These are phyloP conservation scores for Magnaporthiopsis rhizophila DNA, from an alignment of 2,329 filamentous ascomycete species.

Conservation along the genomic window DNA sequence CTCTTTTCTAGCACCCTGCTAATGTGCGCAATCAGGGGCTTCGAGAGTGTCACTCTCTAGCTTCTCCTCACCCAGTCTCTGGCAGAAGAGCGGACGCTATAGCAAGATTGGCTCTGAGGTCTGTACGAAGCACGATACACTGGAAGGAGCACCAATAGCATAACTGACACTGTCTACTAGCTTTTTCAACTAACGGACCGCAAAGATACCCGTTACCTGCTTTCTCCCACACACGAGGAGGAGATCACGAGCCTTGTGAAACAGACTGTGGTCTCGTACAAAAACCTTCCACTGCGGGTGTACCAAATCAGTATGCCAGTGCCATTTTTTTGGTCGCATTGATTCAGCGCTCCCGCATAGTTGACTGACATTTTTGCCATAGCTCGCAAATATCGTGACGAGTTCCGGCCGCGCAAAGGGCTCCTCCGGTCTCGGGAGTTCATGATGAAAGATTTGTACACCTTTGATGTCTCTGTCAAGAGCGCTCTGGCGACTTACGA, in stretches of 20 bases:
- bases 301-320: constrained; percentile 74
- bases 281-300: constrained; percentile 73
- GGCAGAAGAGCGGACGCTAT: constrained; percentile 78
- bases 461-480: constrained; percentile 65
- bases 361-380: constrained; percentile 3
- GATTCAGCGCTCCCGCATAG: not conserved
- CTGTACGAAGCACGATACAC: constrained; percentile 11
- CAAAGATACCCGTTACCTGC: constrained; percentile 63
- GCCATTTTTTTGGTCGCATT: not conserved
- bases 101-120: constrained; percentile 66
- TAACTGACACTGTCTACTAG: constrained; percentile 33
- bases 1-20: not conserved
- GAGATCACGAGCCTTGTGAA: constrained; percentile 83
- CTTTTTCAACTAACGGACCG: constrained; percentile 76
- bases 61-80: constrained; percentile 76
- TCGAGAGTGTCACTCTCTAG: constrained; percentile 78
- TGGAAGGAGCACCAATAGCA: not conserved
- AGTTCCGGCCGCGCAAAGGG: constrained; percentile 79
- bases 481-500: constrained; percentile 76
- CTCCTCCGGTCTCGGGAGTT: constrained; percentile 86
- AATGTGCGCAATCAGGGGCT: constrained; percentile 45
- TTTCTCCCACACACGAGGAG: constrained; percentile 93
- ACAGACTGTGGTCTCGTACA: constrained; percentile 69
- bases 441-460: constrained; percentile 97
- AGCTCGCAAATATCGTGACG: constrained; percentile 92